phyloP scores from a whole-genome alignment of 2,329 filamentous ascomycete genomes.

The Diaporthe velutina region DNA sequence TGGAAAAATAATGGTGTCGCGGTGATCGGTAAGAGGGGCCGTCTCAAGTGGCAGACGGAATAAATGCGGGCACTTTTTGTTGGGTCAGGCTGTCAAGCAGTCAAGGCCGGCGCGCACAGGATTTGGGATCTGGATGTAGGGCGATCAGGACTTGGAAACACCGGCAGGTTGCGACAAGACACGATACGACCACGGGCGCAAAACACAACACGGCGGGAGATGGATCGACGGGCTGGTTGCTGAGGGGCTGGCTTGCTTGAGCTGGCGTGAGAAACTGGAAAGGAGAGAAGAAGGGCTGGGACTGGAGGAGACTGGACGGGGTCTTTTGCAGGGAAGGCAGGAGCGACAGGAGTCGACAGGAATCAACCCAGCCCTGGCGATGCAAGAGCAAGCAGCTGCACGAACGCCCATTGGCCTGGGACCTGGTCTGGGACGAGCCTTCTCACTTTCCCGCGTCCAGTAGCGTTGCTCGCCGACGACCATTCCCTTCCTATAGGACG shows the following conservation, averaged over 20 bases:
- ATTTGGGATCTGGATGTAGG: not conserved
- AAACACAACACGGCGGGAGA: not conserved
- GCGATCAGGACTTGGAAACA: not conserved
- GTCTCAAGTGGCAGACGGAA: conserved; percentile 21
- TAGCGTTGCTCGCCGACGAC: conserved; percentile 23
- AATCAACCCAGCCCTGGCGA: conserved; percentile 16
- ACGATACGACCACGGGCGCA: conserved; percentile 7
- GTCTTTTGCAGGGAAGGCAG: conserved; percentile 27
- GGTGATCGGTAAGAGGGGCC: conserved; percentile 39
- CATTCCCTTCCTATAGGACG: conserved; percentile 13
- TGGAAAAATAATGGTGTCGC: conserved; percentile 26
- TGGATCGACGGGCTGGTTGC: not conserved
- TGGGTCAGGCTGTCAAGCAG: conserved; percentile 11
- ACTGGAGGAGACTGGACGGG: not conserved
- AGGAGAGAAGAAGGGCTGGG: conserved; percentile 19
- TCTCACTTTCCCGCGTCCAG: conserved; percentile 25
- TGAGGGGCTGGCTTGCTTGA: not conserved
- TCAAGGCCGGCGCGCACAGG: not conserved
- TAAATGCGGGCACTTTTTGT: conserved; percentile 24
- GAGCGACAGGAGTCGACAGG: conserved; percentile 3
- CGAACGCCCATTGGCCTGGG: conserved; percentile 30
- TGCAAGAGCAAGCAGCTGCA: not conserved
- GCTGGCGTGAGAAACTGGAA: not conserved
- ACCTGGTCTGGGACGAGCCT: conserved; percentile 24
- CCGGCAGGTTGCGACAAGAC: conserved; percentile 17